phyloP scores from a whole-genome alignment of 768 basidiomycete genomes.

The Lentinula sp. region DNA sequence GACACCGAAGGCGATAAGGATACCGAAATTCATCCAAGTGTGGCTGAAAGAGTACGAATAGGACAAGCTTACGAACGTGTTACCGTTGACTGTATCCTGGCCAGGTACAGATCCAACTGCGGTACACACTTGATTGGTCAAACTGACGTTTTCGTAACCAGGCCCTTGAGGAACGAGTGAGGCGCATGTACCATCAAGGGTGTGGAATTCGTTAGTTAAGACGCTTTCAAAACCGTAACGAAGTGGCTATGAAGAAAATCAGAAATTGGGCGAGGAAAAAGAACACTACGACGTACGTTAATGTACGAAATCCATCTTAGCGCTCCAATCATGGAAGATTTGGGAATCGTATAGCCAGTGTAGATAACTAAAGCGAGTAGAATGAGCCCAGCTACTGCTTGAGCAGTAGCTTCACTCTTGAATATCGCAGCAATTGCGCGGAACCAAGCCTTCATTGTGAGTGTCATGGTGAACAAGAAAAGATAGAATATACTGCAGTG shows the following conservation, averaged over 20 bases:
- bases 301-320: constrained; percentile 63
- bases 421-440: constrained; percentile 58
- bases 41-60: constrained; percentile 41
- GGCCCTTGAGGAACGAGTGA: constrained; percentile 56
- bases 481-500: constrained; percentile 48
- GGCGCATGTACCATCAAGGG: constrained; percentile 54
- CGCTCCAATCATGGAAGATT: constrained; percentile 60
- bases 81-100: constrained; percentile 54
- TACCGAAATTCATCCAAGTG: constrained; percentile 59
- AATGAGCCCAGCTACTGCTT: constrained; percentile 39
- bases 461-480: constrained; percentile 48
- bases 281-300: constrained; percentile 33
- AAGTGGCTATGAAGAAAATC: constrained; percentile 41
- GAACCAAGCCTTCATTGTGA: constrained; percentile 76
- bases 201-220: constrained; percentile 79
- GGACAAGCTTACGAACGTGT: constrained; percentile 38
- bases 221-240: constrained; percentile 71
- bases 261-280: background rate
- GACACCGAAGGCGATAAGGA: constrained; percentile 57
- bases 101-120: constrained; percentile 62
- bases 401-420: constrained; percentile 53
- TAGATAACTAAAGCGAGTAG: constrained; percentile 51
- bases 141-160: constrained; percentile 48
- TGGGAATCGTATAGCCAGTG: constrained; percentile 55
- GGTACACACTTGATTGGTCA: constrained; percentile 73